Conservation (phyloP, 345 rosid genomes). For the Kandelia obovata region DNA sequence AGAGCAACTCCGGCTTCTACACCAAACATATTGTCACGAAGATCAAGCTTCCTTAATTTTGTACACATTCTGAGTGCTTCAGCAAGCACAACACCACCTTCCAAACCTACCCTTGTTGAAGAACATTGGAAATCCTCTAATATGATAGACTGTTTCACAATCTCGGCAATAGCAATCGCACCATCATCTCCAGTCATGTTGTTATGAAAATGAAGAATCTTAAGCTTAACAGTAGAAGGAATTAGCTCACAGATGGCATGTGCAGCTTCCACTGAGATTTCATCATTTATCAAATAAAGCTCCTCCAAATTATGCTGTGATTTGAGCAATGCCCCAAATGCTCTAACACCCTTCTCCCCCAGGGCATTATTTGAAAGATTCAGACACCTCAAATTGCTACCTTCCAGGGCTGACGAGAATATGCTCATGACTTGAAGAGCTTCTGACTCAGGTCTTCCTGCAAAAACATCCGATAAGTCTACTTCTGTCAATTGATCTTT, state of each 20-base stretch:
- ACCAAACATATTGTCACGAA: slow-evolving; percentile 91
- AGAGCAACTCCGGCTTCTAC: slow-evolving; percentile 69
- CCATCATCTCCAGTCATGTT: slow-evolving; percentile 97
- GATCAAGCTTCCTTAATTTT: slow-evolving; percentile 70
- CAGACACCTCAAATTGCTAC: slow-evolving; percentile 57
- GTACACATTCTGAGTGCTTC: slow-evolving; percentile 67
- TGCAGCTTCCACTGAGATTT: slow-evolving; percentile 94
- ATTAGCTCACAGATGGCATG: slow-evolving; percentile 64
- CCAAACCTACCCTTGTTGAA: slow-evolving; percentile 74
- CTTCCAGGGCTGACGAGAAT: slow-evolving; percentile 72
- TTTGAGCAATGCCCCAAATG: slow-evolving; percentile 65
- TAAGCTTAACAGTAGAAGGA: slow-evolving; percentile 79
- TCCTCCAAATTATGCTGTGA: slow-evolving; percentile 72
- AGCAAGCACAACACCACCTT: slow-evolving; percentile 74
- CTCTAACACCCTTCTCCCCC: slow-evolving; percentile 92
- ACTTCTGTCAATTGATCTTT: slow-evolving; percentile 71
- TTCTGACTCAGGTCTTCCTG: slow-evolving; percentile 85
- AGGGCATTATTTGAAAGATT: slow-evolving; percentile 87
- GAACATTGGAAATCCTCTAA: slow-evolving; percentile 85
- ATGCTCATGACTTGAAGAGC: slow-evolving; percentile 87
- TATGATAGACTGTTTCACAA: slow-evolving; percentile 55
- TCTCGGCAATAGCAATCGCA: slow-evolving; percentile 70
- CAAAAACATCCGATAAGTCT: slow-evolving; percentile 85
- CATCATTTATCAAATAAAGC: slow-evolving; percentile 84
- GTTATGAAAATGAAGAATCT: slow-evolving; percentile 81